Base-by-base conservation (phyloP, 805 yeast species). In the Jamesozyma spencerorum region DNA sequence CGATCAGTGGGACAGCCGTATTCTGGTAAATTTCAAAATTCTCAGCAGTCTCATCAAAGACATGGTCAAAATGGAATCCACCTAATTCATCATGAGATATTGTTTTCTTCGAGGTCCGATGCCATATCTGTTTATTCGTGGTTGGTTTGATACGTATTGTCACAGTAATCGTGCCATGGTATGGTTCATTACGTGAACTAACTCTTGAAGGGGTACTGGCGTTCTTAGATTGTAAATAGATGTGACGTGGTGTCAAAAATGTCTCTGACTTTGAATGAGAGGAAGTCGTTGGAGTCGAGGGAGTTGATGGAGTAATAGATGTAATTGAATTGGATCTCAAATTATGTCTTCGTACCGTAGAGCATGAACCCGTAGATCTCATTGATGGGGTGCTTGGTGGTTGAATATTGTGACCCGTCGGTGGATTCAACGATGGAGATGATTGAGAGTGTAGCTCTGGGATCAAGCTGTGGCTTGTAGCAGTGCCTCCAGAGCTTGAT, bases 81-180 rank as follows among this genome's bases (percentile, higher is more conserved):
- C 85, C 82, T 36, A 78, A 75, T 2, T 76, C 80, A 8, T 71
- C 35, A 73, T 69, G 42, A 49, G 60, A 80, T 75, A 82, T 45
- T 54, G 32, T 26, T 8, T 64, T 46, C 2, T 46, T 41, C 1
- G 41, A 48, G 20, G 36, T 26, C 13, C 26, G 15, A 14, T 18
- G 14, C 40, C 40, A 38, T 10, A 31, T 15, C 17, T 30, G 28
- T 15, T 30, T 30, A n/a, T n/a, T 18, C 14, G 18, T 10, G 6
- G 28, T 28, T 19, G 95, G 95, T 48, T 81, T 79, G 14, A 88
- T 86, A 45, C 96, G 66, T 11, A 86, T 73, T 0, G 87, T 74
- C 1, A 86, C 95, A 1, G 75, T 72, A 47, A 86, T 85, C 13
- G 80, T 70, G 1, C 94, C 94, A 3, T 76, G 70, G 52, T 81